Evolutionary conservation across 306 rosid species (phyloP), one percentile per base, ranked within the genome.

Genomic region (Gleditsia sinensis): DNA sequence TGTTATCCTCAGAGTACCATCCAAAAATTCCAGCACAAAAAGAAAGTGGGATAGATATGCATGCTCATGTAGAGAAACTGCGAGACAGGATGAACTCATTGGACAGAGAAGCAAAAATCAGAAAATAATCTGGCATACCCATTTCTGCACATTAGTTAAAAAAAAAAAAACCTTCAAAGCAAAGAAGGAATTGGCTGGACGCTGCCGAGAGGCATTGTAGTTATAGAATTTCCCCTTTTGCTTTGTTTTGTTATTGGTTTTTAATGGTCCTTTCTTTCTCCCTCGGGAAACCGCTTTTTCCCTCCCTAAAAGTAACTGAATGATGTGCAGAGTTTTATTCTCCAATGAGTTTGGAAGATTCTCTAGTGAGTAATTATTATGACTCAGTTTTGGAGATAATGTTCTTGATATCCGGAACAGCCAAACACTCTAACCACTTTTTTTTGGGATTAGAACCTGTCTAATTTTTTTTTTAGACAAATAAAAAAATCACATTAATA

Each of bases 271-370:
- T 76, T 75, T 75, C 58, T 10, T 56, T 67, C 53, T 50, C 58
- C 57, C 80, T 46, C 54, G 37, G 71, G 71, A 50, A 62, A 51
- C 34, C 56, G 55, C 71, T 53, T 42, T 58, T 65, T 74, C 69
- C 50, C 69, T 62, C 27, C 32, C 78, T 30, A 70, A 81, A 78
- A 82, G 82, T 65, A 76, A 81, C 77, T 72, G 85, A 81, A 70
- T 60, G 66, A 77, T 62, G 63, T 71, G 61, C 79, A 79, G 87
- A 67, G 81, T 82, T 80, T 74, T 81, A 81, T 90, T 84, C 91
- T 92, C 99, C 99, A 85, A 84, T 72, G 86, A 87, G 77, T 76
- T 85, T 54, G 90, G 91, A 86, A 87, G 94, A 83, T 89, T 81
- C 85, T 81, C 46, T 30, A 65, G 67, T 66, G 85, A 75, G 77